Evolutionary conservation across 306 rosid species (phyloP), one percentile per base, ranked within the genome.

Genomic region (Notholithocarpus densiflorus): DNA sequence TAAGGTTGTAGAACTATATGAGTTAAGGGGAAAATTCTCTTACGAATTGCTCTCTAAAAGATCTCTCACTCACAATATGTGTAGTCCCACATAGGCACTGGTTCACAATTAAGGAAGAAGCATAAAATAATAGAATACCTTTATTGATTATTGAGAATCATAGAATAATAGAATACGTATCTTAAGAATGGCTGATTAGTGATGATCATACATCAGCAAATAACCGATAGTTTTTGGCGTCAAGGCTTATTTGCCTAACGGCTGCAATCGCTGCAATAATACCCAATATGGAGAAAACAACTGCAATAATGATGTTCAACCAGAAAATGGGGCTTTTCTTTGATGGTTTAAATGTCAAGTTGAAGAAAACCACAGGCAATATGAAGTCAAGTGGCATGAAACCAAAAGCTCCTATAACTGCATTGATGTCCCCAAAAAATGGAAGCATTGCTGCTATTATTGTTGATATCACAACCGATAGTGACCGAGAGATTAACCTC

Each of bases 351-450:
- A 90, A 91, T 45, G 98, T 92, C 75, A 87, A 72, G 84, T 92
- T 89, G 89, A 76, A 90, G 81, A 94, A 83, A 56, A 92, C 37
- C 45, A 79, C 78, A 3, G 97, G 98, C 73, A 92, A 83, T 24
- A 90, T 80, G 77, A 92, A 94, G 75, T 92, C 98, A 12, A 92
- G 94, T 56, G 97, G 97, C 6, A 91, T 89, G 73, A 91, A 90
- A 9, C 97, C 97, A 74, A 94, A 90, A 32, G 98, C 97, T 73
- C 98, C 94, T 3, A 94, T 89, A 1, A 94, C 84, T 0, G 90
- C 81, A 76, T 87, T 90, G 59, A 90, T 84, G 82, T 94, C 94
- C 23, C 93, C 96, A 34, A 92, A 94, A 78, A 94, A 92, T 37
- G 97, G 98, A 82, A 92, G 88, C 97, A 94, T 90, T 15, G 97